A percentile compares a stretch with the other conserved stretches of the same genome.
Evolutionary conservation across 1,284 basidiomycete species (phyloP).

Genomic region (Sparassis latifolia): DNA sequence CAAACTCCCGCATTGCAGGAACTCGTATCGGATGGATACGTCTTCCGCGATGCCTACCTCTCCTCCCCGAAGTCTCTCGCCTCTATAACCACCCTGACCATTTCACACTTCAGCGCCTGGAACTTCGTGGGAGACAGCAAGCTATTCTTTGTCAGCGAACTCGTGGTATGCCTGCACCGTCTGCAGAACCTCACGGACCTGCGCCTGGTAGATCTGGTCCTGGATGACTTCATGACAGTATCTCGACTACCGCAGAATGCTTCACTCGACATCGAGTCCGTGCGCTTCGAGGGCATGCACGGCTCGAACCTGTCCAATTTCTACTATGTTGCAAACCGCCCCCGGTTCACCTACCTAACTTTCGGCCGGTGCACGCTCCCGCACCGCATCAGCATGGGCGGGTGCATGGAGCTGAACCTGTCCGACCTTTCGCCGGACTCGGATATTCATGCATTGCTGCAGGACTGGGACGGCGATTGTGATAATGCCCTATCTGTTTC

Average conservation of each 20-base stretch:
- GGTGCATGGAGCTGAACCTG: background rate
- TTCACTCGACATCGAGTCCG: background rate
- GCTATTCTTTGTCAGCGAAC: background rate
- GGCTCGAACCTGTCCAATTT: too few relatives aligned
- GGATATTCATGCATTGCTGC: background rate
- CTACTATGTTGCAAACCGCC: background rate
- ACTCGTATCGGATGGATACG: background rate
- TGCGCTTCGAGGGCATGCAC: background rate
- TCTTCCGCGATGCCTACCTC: background rate
- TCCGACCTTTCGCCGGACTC: background rate
- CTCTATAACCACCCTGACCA: background rate
- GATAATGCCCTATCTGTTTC: background rate
- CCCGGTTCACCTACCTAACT: background rate
- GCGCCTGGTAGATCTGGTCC: background rate
- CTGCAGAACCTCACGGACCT: background rate
- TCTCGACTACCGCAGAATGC: background rate
- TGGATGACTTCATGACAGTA: background rate
- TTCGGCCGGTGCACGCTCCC: background rate
- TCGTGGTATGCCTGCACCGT: background rate
- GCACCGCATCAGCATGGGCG: background rate
- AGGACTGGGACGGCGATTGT: background rate
- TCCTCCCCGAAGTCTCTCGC: background rate
- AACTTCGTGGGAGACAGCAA: background rate
- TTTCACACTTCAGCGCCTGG: background rate
- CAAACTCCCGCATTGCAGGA: background rate